These are phyloP conservation scores for Calocybe cyanea DNA, from an alignment of 768 basidiomycete species.

Conservation along the genomic window DNA sequence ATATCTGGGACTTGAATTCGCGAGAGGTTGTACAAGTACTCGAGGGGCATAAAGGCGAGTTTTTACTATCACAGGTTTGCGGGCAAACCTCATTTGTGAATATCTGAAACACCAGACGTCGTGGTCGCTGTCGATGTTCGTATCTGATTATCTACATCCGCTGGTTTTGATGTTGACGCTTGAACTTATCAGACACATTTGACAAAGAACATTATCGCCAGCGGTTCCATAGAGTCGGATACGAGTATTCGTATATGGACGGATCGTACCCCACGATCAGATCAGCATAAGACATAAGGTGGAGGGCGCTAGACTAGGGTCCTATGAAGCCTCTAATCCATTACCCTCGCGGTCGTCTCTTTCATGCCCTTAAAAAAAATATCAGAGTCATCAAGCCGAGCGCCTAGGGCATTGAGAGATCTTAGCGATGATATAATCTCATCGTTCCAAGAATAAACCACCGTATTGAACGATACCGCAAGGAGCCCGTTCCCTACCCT, in stretches of 20 bases:
- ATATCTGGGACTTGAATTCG: slow-evolving; percentile 89
- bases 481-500: too few species aligned
- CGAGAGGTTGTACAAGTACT: slow-evolving; percentile 80
- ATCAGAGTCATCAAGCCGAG: too few species aligned
- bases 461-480: too few species aligned
- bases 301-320: too few species aligned
- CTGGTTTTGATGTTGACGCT: slow-evolving; percentile 11
- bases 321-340: background rate
- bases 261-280: slow-evolving; percentile 40
- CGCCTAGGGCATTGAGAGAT: too few species aligned
- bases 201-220: slow-evolving; percentile 80
- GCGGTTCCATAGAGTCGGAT: slow-evolving; percentile 83
- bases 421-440: too few species aligned
- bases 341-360: background rate
- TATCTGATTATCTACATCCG: slow-evolving; percentile 7
- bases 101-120: too few species aligned
- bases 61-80: too few species aligned
- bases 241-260: slow-evolving; percentile 81
- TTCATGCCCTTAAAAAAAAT: too few species aligned
- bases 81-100: too few species aligned
- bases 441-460: too few species aligned
- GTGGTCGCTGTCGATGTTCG: slow-evolving; percentile 79
- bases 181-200: slow-evolving; percentile 66
- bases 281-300: too few species aligned
- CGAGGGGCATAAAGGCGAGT: slow-evolving; percentile 68